Evolutionary conservation across 2,329 filamentous ascomycete species (phyloP).

Genomic region (Lachnellula suecica): DNA sequence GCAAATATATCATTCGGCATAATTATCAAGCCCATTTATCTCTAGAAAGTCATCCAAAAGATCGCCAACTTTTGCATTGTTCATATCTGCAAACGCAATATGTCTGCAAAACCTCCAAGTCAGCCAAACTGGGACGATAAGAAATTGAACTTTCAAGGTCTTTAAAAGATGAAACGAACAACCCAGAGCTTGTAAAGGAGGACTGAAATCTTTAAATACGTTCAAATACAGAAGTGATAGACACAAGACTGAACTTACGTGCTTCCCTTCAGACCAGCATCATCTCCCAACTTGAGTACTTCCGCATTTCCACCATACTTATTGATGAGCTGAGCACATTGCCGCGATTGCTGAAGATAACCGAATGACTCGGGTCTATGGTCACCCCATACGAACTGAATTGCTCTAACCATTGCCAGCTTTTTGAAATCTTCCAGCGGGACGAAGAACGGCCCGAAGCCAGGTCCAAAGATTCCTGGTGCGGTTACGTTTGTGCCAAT

Average conservation of each 20-base stretch:
- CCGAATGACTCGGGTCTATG: background rate
- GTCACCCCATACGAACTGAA: slow-evolving; percentile 19
- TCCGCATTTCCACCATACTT: slow-evolving; percentile 13
- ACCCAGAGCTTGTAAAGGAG: too few species aligned
- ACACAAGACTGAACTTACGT: too few species aligned
- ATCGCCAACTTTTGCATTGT: slow-evolving; percentile 13
- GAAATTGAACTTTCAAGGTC: too few species aligned
- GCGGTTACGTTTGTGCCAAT: slow-evolving; percentile 3
- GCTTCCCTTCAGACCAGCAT: slow-evolving; percentile 10
- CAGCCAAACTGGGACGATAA: too few species aligned
- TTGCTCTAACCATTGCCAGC: slow-evolving; percentile 8
- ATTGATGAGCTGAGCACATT: slow-evolving; percentile 13
- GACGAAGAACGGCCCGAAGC: slow-evolving; percentile 11
- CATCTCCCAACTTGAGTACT: slow-evolving; percentile 8
- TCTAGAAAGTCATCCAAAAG: slow-evolving; percentile 12
- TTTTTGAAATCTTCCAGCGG: slow-evolving; percentile 14
- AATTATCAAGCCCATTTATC: slow-evolving; percentile 7
- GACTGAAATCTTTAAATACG: too few species aligned
- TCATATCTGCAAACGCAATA: slow-evolving; percentile 16
- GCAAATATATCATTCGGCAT: too few species aligned
- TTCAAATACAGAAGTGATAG: too few species aligned
- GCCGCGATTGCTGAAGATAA: slow-evolving; percentile 1
- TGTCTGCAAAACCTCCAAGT: too few species aligned
- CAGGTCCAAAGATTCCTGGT: background rate
- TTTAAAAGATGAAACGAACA: too few species aligned